Evolutionary conservation across 2,329 filamentous ascomycete species (phyloP).

Genomic region (Penicillium concentricum): DNA sequence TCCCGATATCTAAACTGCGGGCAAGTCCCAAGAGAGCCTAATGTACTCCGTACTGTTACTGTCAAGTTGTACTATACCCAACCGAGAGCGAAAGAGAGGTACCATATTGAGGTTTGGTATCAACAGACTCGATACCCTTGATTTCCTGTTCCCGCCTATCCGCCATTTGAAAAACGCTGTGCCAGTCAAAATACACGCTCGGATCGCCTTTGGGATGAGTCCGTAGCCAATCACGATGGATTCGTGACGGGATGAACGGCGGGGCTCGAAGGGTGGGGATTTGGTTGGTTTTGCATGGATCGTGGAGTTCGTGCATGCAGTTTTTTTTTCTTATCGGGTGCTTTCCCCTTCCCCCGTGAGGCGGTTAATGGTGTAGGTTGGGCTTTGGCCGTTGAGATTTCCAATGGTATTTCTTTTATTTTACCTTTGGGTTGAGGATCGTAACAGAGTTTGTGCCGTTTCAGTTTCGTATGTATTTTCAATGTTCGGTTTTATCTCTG

Average conservation of each 20-base stretch:
- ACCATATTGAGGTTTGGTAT: no score
- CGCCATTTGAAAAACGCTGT: neutral
- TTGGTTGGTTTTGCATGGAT: constrained; percentile 5
- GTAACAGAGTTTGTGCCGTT: neutral
- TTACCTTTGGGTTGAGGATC: neutral
- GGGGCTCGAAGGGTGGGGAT: constrained; percentile 12
- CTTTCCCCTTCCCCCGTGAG: neutral
- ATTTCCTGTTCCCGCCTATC: neutral
- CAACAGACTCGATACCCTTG: no score
- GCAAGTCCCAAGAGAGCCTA: neutral
- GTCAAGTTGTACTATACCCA: neutral
- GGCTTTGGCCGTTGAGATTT: constrained; percentile 2
- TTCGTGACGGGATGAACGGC: constrained; percentile 23
- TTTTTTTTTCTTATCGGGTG: neutral
- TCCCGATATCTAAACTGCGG: neutral
- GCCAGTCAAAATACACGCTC: neutral
- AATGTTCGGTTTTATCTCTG: neutral
- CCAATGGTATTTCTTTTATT: neutral
- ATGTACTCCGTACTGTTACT: no score
- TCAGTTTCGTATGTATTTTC: neutral
- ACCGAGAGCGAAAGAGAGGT: neutral
- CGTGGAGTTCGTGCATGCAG: constrained; percentile 5
- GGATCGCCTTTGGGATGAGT: neutral
- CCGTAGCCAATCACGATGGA: constrained; percentile 9
- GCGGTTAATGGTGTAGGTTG: neutral